phyloP scores from a whole-genome alignment of 352 stramenopile species.

The Lagenidium sp. region DNA sequence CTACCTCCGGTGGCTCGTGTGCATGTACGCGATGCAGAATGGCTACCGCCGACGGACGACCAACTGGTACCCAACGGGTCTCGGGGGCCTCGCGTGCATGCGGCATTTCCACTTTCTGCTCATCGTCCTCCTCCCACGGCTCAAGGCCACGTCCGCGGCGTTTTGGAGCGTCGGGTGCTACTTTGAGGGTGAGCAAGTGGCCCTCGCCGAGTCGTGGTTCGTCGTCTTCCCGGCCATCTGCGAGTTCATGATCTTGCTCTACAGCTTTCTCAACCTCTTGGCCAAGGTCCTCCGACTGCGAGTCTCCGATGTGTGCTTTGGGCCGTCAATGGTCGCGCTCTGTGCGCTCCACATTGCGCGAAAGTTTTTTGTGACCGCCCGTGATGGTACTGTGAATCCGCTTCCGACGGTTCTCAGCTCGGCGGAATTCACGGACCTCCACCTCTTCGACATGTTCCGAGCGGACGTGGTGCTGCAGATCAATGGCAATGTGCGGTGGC shows the following conservation, averaged over 20 bases:
- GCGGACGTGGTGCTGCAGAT: constrained; percentile 17
- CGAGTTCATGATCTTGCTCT: constrained; percentile 29
- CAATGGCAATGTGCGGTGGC: constrained; percentile 18
- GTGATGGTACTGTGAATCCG: constrained; percentile 21
- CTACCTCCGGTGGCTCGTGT: constrained; percentile 30
- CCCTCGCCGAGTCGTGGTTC: constrained; percentile 33
- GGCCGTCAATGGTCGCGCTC: constrained; percentile 24
- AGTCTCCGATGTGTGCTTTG: constrained; percentile 25
- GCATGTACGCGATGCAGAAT: constrained; percentile 30
- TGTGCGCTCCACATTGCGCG: constrained; percentile 25
- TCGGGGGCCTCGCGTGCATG: constrained; percentile 27
- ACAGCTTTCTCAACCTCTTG: constrained; percentile 33
- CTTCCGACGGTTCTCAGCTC: constrained; percentile 20
- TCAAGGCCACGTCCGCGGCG: constrained; percentile 27
- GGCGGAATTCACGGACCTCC: constrained; percentile 17
- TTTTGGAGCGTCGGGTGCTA: constrained; percentile 29
- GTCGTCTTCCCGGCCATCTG: constrained; percentile 31
- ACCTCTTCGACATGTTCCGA: constrained; percentile 28
- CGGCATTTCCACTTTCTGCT: constrained; percentile 32
- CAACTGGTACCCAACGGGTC: constrained; percentile 16
- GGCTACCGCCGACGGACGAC: too few relatives aligned
- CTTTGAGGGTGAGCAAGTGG: constrained; percentile 36
- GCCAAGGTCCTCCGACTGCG: constrained; percentile 24
- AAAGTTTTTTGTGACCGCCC: constrained; percentile 6
- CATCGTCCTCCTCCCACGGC: constrained; percentile 25